A percentile compares a stretch with the other conserved stretches of the same genome.
Conservation (phyloP, 78 protist species). For the Dictyostelium capitatum region DNA sequence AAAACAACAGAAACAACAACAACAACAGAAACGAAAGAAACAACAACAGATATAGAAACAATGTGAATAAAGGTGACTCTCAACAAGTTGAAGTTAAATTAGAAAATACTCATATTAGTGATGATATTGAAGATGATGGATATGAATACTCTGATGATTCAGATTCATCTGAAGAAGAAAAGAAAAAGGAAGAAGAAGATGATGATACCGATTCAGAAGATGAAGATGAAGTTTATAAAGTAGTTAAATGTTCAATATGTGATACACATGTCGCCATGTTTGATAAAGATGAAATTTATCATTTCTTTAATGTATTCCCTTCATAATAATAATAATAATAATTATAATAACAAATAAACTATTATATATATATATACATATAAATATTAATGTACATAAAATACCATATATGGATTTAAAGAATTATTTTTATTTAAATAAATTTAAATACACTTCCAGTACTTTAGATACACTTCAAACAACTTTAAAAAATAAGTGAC, state of each 20-base stretch:
- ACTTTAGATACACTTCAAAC: too few relatives aligned
- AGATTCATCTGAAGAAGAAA: background rate
- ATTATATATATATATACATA: background rate
- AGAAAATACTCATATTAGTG: background rate
- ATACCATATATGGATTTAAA: background rate
- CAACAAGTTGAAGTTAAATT: background rate
- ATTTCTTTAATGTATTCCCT: slow-evolving; percentile 88
- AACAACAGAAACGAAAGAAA: background rate
- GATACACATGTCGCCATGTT: slow-evolving; percentile 74
- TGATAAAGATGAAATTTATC: slow-evolving; percentile 87
- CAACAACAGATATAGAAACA: background rate
- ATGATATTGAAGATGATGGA: background rate
- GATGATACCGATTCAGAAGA: background rate
- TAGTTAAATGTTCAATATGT: slow-evolving; percentile 81
- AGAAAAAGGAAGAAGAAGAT: too few relatives aligned
- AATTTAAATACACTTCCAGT: too few relatives aligned
- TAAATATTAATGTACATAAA: background rate
- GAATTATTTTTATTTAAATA: too few relatives aligned
- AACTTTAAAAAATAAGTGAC: too few relatives aligned
- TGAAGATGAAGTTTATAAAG: slow-evolving; percentile 29
- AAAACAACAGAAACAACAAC: background rate
- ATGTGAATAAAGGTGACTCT: slow-evolving; percentile 21
- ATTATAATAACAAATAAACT: background rate
- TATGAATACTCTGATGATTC: background rate
- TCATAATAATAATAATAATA: slow-evolving; percentile 26